These are phyloP conservation scores for Nakataea oryzae DNA, from an alignment of 2,329 filamentous ascomycete genomes.

Conservation along the genomic window DNA sequence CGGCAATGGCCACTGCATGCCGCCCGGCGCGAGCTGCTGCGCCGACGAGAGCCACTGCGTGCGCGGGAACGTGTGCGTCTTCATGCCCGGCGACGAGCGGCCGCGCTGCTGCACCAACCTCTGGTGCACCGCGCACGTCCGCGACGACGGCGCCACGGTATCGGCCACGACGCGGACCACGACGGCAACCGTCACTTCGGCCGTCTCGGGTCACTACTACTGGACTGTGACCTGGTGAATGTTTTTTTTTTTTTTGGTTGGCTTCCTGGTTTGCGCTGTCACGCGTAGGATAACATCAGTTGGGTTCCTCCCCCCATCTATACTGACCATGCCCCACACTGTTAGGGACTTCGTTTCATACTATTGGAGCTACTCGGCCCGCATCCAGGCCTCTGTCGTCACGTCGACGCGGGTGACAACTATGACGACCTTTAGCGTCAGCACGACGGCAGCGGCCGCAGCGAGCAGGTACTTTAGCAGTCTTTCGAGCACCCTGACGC, in stretches of 20 bases:
- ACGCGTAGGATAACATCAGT: too few species aligned
- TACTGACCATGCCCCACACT: too few species aligned
- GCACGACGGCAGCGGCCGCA: slow-evolving; percentile 10
- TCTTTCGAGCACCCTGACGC: slow-evolving; percentile 9
- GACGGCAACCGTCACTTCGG: slow-evolving; percentile 1
- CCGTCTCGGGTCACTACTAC: slow-evolving; percentile 10
- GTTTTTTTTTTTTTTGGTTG: background rate
- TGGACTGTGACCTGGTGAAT: slow-evolving; percentile 12
- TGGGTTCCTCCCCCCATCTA: too few species aligned
- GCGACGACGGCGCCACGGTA: slow-evolving; percentile 10
- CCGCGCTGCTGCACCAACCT: slow-evolving; percentile 14
- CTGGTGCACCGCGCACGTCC: slow-evolving; percentile 13
- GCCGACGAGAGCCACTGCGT: slow-evolving; percentile 11
- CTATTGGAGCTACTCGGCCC: slow-evolving; percentile 14
- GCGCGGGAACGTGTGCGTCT: slow-evolving; percentile 12
- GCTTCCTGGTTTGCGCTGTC: too few species aligned
- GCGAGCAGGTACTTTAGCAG: slow-evolving; percentile 10
- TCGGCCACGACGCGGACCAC: slow-evolving; percentile 9
- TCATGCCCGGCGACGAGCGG: background rate
- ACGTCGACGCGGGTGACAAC: slow-evolving; percentile 9
- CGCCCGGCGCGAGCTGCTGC: slow-evolving; percentile 11
- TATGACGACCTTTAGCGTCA: slow-evolving; percentile 9
- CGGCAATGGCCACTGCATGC: slow-evolving; percentile 12
- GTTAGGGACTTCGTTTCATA: slow-evolving; percentile 11
- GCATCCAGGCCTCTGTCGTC: slow-evolving; percentile 11